Base-by-base conservation (phyloP, 768 basidiomycete genomes). In the Rhodotorula paludigena region DNA sequence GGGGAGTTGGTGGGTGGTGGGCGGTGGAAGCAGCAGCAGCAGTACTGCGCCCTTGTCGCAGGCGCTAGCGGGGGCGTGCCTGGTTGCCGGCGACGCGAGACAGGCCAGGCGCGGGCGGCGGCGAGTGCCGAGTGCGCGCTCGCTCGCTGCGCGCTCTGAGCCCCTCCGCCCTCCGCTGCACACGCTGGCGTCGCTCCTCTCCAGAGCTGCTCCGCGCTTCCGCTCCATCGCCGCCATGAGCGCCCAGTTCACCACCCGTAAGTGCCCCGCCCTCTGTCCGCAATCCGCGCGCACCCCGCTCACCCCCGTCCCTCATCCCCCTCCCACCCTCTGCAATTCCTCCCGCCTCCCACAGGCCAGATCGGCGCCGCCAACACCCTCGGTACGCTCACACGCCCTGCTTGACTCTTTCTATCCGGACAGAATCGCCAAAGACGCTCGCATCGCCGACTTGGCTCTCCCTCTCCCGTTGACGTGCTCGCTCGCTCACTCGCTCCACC, bases 311-410 rank as follows among this genome's bases (percentile, higher is more conserved):
- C 51, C 33, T 44, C 33, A 6, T 33, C 18, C 39, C 44, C 28
- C 41, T 38, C 10, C 20, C 18, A 12, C 63, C 5, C 32, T 35
- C 25, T 23, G 18, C 20, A 5, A 4, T 9, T 28, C 53, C 0
- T 38, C 12, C 64, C 60, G 16, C 35, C 44, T 25, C 28, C 41
- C 63, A 86, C 82, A 82, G 84, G 35, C 80, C 88, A 58, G 81
- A 83, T 92, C 78, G 89, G 88, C 51, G 88, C 93, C 60, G 82
- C 90, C 76, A 89, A 98, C 84, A 97, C 94, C 64, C 86, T 97
- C 74, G 94, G 94, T 96, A 74, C 71, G 82, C 42, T 47, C 49
- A 33, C 32, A 2, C 16, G n/a, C n/a, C n/a, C n/a, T n/a, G n/a
- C 20, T 32, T 35, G 32, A 35, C 59, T 15, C 48, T 41, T 48